These are phyloP conservation scores for Penicillium psychrofluorescens DNA, from an alignment of 495 filamentous ascomycete species.

Conservation along the genomic window DNA sequence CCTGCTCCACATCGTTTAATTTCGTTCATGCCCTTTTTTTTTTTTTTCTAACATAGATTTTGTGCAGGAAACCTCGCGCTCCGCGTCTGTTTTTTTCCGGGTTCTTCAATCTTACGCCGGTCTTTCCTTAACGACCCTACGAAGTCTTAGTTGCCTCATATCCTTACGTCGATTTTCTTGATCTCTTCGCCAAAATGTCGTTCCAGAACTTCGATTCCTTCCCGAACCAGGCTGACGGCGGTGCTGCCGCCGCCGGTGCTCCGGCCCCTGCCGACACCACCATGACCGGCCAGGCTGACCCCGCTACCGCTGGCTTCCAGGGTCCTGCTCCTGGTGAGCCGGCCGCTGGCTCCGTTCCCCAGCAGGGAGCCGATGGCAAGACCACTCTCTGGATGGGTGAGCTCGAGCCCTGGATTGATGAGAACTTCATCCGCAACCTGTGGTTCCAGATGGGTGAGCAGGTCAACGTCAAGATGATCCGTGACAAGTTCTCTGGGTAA, in stretches of 20 bases:
- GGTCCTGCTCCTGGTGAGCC: slow-evolving; percentile 45
- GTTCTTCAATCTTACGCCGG: slow-evolving; percentile 29
- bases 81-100: slow-evolving; percentile 17
- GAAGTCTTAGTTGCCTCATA: slow-evolving; percentile 31
- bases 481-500: slow-evolving; percentile 98
- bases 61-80: slow-evolving; percentile 13
- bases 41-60: slow-evolving; percentile 5
- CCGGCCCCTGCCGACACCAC: slow-evolving; percentile 44
- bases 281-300: slow-evolving; percentile 49
- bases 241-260: slow-evolving; percentile 46
- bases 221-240: slow-evolving; percentile 48
- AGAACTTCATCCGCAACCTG: slow-evolving; percentile 92
- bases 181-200: slow-evolving; percentile 38
- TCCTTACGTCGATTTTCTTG: slow-evolving; percentile 24
- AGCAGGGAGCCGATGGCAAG: slow-evolving; percentile 59
- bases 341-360: slow-evolving; percentile 42
- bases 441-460: slow-evolving; percentile 86
- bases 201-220: slow-evolving; percentile 54
- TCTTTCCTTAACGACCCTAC: slow-evolving; percentile 38
- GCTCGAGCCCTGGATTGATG: slow-evolving; percentile 98
- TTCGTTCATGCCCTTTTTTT: not conserved
- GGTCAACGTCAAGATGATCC: slow-evolving; percentile 99
- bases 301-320: slow-evolving; percentile 47
- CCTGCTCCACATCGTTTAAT: not conserved
- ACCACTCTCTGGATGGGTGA: slow-evolving; percentile 97